A percentile compares a stretch with the other conserved stretches of the same genome.
These are phyloP conservation scores for Dendrobium officinale DNA, from an alignment of 106 monocot genomes.

Conservation along the genomic window DNA sequence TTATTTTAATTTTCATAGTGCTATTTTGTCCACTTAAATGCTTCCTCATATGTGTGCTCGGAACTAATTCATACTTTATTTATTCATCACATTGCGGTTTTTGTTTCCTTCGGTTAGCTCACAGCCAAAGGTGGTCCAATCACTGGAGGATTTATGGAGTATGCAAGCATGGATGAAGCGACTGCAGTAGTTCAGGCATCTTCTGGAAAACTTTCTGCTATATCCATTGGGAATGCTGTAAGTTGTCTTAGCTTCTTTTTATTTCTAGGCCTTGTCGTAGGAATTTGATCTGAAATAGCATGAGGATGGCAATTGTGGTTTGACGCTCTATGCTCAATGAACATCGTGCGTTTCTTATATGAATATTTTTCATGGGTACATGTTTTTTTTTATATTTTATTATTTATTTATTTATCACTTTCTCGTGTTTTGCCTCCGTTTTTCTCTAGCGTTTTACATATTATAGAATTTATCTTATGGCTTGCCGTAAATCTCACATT, in stretches of 20 bases:
- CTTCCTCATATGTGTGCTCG: not conserved
- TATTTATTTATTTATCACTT: not conserved
- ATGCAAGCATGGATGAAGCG: constrained; percentile 42
- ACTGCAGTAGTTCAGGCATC: constrained; percentile 41
- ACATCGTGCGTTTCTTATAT: not conserved
- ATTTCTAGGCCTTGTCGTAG: not conserved
- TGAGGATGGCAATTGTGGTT: not conserved
- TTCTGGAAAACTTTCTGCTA: constrained; percentile 63
- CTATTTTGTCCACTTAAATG: not conserved
- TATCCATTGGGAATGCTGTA: constrained; percentile 76
- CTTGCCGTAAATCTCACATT: not conserved
- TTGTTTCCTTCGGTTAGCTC: constrained; percentile 32
- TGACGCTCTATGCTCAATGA: not conserved
- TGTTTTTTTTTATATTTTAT: not conserved
- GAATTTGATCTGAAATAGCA: not conserved
- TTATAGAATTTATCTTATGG: not conserved
- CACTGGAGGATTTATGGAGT: constrained; percentile 42
- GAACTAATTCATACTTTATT: not conserved
- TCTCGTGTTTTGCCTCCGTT: not conserved
- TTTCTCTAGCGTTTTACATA: not conserved
- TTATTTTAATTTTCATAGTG: not conserved
- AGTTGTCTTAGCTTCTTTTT: constrained; percentile 16
- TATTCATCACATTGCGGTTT: not conserved
- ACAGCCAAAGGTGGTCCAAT: constrained; percentile 74
- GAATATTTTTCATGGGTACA: not conserved